Conservation (phyloP, 2,329 filamentous ascomycete species). For the Hymenoscyphus scutula region DNA sequence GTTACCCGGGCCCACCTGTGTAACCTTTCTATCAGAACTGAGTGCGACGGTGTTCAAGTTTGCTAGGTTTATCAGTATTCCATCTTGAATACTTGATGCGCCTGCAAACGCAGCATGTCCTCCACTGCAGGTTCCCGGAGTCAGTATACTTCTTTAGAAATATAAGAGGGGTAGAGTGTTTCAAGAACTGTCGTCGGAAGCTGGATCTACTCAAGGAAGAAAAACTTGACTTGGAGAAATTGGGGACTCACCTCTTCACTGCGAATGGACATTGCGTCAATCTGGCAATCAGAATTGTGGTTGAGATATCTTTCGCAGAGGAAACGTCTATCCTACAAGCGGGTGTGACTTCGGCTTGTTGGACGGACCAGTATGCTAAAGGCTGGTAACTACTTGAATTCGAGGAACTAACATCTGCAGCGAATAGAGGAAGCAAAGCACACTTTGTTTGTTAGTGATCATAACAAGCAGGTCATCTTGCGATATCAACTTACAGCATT, state of each 20-base stretch:
- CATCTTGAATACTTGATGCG: conserved; percentile 49
- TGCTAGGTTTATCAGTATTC: conserved; percentile 48
- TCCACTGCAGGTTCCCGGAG: no score
- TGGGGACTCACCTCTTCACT: no score
- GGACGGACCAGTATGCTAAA: conserved; percentile 15
- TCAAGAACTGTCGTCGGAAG: no score
- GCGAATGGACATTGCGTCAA: conserved; percentile 24
- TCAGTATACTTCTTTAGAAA: no score
- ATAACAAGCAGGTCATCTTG: not conserved
- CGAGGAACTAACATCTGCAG: not conserved
- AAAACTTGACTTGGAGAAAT: no score
- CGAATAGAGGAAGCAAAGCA: conserved; percentile 5
- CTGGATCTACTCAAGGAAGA: no score
- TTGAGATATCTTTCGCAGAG: conserved; percentile 21
- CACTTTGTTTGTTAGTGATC: conserved; percentile 1
- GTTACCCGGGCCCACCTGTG: conserved; percentile 37
- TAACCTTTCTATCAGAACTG: conserved; percentile 29
- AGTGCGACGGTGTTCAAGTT: conserved; percentile 27
- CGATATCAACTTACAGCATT: not conserved
- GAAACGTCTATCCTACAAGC: conserved; percentile 21
- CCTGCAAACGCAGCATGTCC: conserved; percentile 38
- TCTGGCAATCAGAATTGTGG: conserved; percentile 18
- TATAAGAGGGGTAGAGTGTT: no score
- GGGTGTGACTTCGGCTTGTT: conserved; percentile 22
- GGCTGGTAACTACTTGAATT: not conserved